Conservation (phyloP, 331 rosid species). For the Quercus phellos region DNA sequence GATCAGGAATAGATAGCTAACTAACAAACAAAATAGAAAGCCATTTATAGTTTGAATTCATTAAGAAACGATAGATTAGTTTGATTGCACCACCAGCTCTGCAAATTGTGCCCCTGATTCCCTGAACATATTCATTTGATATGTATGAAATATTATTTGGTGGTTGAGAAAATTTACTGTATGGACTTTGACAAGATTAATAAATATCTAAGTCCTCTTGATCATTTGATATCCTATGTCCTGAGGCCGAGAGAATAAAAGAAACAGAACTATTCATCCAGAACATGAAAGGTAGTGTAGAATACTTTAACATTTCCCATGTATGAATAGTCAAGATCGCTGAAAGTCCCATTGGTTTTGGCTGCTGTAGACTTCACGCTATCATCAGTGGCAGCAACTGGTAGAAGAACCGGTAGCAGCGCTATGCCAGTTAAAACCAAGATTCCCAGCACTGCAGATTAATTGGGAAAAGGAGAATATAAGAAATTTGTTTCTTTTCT, state of each 20-base stretch:
- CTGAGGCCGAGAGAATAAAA: neutral
- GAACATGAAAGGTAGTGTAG: neutral
- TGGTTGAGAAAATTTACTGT: neutral
- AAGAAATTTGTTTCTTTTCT: neutral
- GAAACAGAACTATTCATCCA: neutral
- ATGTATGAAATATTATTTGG: neutral
- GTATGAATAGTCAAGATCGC: constrained; percentile 63
- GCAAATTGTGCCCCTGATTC: neutral
- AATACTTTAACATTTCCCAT: constrained; percentile 65
- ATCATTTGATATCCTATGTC: neutral
- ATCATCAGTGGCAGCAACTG: constrained; percentile 60
- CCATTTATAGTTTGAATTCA: neutral
- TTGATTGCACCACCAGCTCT: neutral
- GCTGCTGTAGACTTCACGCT: constrained; percentile 9
- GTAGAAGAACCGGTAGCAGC: constrained; percentile 80
- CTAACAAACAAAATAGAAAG: neutral
- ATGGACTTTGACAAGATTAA: neutral
- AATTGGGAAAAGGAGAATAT: constrained; percentile 12
- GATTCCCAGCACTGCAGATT: constrained; percentile 58
- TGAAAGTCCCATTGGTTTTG: constrained; percentile 51
- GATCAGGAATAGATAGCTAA: too few species aligned
- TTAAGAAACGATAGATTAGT: too few species aligned
- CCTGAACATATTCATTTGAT: neutral
- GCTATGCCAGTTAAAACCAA: constrained; percentile 57
- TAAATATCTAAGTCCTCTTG: neutral